These are phyloP conservation scores for Dipodascopsis tothii DNA, from an alignment of 805 yeast species.

Conservation along the genomic window DNA sequence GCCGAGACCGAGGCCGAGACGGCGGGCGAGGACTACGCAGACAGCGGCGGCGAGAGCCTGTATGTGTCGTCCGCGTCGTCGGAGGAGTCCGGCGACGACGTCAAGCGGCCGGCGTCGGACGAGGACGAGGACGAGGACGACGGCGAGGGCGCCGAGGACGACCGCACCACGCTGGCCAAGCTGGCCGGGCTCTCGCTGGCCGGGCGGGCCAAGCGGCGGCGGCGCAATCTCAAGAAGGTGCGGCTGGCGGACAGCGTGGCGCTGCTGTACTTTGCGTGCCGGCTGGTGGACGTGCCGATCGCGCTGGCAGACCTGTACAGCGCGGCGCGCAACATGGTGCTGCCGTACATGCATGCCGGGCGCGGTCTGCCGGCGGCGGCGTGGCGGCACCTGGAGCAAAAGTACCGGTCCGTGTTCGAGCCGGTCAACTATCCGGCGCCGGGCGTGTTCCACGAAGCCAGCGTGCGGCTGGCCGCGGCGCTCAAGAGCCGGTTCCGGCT, in stretches of 20 bases:
- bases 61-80: not conserved
- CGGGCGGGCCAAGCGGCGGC: not conserved
- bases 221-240: not conserved
- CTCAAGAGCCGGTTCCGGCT: slow-evolving; percentile 1
- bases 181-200: slow-evolving; percentile 4
- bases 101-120: not conserved
- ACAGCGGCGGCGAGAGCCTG: not conserved
- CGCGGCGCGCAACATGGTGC: slow-evolving; percentile 4
- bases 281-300: slow-evolving; percentile 14
- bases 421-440: slow-evolving; percentile 14
- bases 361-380: slow-evolving; percentile 5
- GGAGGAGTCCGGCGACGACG: not conserved
- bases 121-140: not conserved
- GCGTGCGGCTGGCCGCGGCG: slow-evolving; percentile 1
- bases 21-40: not conserved
- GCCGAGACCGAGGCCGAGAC: not conserved
- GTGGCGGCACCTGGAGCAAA: slow-evolving; percentile 9
- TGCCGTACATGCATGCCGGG: slow-evolving; percentile 17
- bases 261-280: slow-evolving; percentile 15
- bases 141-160: not conserved
- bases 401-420: slow-evolving; percentile 9
- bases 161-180: not conserved
- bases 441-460: slow-evolving; percentile 8
- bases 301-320: slow-evolving; percentile 14
- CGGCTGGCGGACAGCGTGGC: slow-evolving; percentile 11